phyloP scores from a whole-genome alignment of 2,329 filamentous ascomycete genomes.

The Colletotrichum sp. region DNA sequence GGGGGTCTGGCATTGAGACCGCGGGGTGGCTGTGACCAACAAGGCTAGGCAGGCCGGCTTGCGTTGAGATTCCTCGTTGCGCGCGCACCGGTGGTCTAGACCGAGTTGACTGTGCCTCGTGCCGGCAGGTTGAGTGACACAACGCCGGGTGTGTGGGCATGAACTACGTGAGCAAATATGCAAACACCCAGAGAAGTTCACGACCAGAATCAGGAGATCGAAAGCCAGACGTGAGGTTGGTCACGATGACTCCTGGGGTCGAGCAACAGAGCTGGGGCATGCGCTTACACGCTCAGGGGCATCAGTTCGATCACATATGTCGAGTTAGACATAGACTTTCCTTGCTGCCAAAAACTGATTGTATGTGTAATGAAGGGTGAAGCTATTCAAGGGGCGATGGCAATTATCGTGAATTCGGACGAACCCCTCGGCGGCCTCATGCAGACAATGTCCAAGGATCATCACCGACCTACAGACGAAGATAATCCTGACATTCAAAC shows the following conservation, averaged over 20 bases:
- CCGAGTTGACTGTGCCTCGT: background rate
- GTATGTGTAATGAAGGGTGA: background rate
- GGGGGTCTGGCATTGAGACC: background rate
- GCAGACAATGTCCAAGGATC: fast-evolving
- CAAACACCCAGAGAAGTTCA: background rate
- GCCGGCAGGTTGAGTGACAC: background rate
- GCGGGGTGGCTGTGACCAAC: background rate
- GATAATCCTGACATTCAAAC: background rate
- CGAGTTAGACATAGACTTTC: background rate
- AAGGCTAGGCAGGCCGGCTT: background rate
- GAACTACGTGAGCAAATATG: background rate
- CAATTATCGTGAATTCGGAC: background rate
- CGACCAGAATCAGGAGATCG: background rate
- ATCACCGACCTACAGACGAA: background rate
- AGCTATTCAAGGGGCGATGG: background rate
- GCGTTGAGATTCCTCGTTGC: background rate
- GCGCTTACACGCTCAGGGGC: background rate
- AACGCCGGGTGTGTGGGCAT: background rate
- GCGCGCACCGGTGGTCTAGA: background rate
- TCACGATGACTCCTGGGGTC: background rate
- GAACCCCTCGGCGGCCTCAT: background rate
- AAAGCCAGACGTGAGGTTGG: background rate
- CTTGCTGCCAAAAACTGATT: background rate
- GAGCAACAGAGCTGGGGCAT: background rate
- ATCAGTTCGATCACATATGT: background rate